phyloP scores from a whole-genome alignment of 768 basidiomycete genomes.

The Inosperma sp. region DNA sequence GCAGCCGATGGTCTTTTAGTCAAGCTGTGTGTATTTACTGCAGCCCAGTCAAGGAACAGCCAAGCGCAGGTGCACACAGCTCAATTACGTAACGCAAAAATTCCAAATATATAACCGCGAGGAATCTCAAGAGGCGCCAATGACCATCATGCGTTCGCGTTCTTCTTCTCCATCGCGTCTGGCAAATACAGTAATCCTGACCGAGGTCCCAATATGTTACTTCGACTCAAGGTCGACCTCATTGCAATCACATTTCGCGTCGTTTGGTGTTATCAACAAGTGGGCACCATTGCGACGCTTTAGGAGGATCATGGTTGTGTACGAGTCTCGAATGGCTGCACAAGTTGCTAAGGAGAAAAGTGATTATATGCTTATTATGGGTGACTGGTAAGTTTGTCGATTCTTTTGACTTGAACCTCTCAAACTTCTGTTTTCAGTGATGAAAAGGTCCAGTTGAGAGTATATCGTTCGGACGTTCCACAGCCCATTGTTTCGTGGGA shows the following conservation, averaged over 20 bases:
- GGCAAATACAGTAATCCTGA: constrained; percentile 86
- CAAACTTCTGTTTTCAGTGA: constrained; percentile 22
- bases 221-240: constrained; percentile 71
- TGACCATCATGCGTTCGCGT: too few species aligned
- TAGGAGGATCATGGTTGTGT: constrained; percentile 79
- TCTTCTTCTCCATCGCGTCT: too few species aligned
- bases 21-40: too few species aligned
- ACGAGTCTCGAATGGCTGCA: constrained; percentile 55
- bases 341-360: constrained; percentile 61
- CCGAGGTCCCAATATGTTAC: constrained; percentile 69
- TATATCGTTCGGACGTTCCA: constrained; percentile 70
- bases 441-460: constrained; percentile 49
- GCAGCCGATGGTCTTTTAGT: too few species aligned
- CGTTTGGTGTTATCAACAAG: constrained; percentile 77
- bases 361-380: constrained; percentile 56
- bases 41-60: too few species aligned
- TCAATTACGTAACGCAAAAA: too few species aligned
- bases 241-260: constrained; percentile 65
- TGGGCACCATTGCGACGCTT: constrained; percentile 89
- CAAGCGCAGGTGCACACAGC: too few species aligned
- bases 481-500: constrained; percentile 50
- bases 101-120: too few species aligned
- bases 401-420: constrained; percentile 5
- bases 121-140: too few species aligned
- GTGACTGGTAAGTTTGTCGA: constrained; percentile 44